A percentile compares a stretch with the other conserved stretches of the same genome.
phyloP scores from a whole-genome alignment of 139 green algal species.

The Chlamydomonas asymmetrica region DNA sequence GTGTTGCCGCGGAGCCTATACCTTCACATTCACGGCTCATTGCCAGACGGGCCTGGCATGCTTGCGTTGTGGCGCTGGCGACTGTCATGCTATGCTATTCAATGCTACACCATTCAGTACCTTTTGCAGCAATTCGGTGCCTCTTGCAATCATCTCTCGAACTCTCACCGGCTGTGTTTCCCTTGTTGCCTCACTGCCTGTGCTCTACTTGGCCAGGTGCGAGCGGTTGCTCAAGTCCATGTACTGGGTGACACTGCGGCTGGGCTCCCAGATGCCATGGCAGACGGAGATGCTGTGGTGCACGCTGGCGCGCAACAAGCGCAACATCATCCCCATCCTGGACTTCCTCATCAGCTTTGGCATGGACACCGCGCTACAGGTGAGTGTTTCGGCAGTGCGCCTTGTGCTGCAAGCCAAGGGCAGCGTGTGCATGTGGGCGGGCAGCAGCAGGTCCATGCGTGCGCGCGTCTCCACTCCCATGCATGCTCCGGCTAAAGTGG shows the following conservation, averaged over 20 bases:
- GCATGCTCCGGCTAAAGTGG: too few relatives aligned
- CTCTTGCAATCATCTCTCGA: not conserved
- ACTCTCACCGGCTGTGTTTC: too few relatives aligned
- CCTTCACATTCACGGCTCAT: too few relatives aligned
- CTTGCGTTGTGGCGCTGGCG: too few relatives aligned
- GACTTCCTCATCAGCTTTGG: conserved; percentile 82
- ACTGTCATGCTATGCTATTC: too few relatives aligned
- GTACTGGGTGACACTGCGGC: conserved; percentile 80
- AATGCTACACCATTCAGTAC: not conserved
- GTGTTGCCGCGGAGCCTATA: too few relatives aligned
- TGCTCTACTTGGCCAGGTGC: too few relatives aligned
- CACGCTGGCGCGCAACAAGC: conserved; percentile 69
- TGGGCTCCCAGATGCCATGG: conserved; percentile 38
- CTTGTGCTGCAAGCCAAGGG: not conserved
- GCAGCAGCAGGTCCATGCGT: not conserved
- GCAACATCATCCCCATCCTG: conserved; percentile 86
- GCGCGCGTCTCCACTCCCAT: not conserved
- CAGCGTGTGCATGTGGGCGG: not conserved
- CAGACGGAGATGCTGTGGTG: conserved; percentile 82
- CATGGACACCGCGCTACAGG: conserved; percentile 38
- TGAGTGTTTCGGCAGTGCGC: too few relatives aligned
- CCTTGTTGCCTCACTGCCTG: too few relatives aligned
- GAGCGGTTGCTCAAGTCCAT: conserved; percentile 83
- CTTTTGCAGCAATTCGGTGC: conserved; percentile 2
- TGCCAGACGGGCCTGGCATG: too few relatives aligned